Percentiles rank a stretch among this genome's conserved stretches.
Conservation (phyloP, 208 protist genomes). For the Phytomonas francai region DNA sequence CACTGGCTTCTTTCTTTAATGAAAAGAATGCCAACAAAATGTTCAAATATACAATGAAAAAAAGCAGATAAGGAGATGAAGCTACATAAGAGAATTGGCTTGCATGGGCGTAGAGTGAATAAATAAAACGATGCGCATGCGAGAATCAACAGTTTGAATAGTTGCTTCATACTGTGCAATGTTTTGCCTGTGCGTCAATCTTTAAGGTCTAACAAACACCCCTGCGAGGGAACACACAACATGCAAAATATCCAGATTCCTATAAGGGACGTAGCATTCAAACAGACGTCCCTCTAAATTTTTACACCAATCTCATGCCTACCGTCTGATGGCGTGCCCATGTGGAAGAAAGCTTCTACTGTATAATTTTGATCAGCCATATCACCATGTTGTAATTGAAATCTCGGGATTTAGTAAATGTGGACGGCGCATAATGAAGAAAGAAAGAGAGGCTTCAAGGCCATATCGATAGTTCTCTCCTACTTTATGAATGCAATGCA, state of each 20-base stretch:
- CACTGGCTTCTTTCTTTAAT: neutral
- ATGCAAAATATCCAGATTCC: neutral
- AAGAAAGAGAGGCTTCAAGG: neutral
- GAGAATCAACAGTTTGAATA: neutral
- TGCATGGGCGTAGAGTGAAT: constrained; percentile 4
- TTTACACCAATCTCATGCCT: neutral
- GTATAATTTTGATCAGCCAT: neutral
- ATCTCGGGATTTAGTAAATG: neutral
- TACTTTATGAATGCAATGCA: neutral
- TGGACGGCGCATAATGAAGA: neutral
- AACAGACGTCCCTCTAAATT: neutral
- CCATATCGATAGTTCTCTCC: neutral
- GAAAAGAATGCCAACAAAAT: neutral
- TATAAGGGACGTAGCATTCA: neutral
- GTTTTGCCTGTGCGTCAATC: neutral
- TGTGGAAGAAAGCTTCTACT: neutral
- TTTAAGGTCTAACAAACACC: neutral
- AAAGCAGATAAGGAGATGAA: constrained; percentile 13
- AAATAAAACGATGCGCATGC: neutral
- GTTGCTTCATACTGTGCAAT: neutral
- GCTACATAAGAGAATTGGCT: neutral
- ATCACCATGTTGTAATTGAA: neutral
- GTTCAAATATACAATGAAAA: neutral
- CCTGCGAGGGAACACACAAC: neutral
- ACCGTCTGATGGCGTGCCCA: neutral